Conservation (phyloP, 2,329 filamentous ascomycete genomes). For the Claviceps sp. region DNA sequence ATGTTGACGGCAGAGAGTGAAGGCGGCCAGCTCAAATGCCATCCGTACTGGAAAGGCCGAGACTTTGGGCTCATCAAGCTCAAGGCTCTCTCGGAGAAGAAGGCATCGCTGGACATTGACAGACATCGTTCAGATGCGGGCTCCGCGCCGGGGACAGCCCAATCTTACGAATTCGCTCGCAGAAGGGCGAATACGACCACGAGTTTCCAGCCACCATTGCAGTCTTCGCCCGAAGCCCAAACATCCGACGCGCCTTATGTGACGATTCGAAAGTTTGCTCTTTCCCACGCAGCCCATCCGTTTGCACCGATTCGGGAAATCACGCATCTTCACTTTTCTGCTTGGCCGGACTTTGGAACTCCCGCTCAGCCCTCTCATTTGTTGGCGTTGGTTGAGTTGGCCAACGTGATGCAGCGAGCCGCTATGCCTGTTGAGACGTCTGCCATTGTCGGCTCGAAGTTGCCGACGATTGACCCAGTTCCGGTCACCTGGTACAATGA, state of each 20-base stretch:
- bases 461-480: constrained; percentile 14
- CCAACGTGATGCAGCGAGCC: constrained; percentile 57
- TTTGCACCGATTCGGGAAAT: constrained; percentile 84
- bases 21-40: constrained; percentile 86
- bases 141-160: constrained; percentile 11
- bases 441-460: constrained; percentile 19
- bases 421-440: constrained; percentile 34
- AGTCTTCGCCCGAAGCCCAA: constrained; percentile 13
- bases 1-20: constrained; percentile 94
- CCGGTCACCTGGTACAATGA: constrained; percentile 40
- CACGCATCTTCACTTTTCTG: constrained; percentile 84
- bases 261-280: constrained; percentile 72
- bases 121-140: constrained; percentile 31
- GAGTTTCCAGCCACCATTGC: constrained; percentile 22
- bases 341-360: constrained; percentile 96
- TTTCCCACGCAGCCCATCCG: constrained; percentile 63
- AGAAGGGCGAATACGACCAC: constrained; percentile 42
- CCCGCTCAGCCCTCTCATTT: constrained; percentile 81
- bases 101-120: constrained; percentile 61
- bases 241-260: constrained; percentile 56
- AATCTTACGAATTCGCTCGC: constrained; percentile 27
- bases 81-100: constrained; percentile 67
- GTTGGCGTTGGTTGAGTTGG: constrained; percentile 78
- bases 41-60: constrained; percentile 77
- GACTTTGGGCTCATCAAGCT: constrained; percentile 69